phyloP scores from a whole-genome alignment of 176 grass and related monocot species.

The Canna indica region DNA sequence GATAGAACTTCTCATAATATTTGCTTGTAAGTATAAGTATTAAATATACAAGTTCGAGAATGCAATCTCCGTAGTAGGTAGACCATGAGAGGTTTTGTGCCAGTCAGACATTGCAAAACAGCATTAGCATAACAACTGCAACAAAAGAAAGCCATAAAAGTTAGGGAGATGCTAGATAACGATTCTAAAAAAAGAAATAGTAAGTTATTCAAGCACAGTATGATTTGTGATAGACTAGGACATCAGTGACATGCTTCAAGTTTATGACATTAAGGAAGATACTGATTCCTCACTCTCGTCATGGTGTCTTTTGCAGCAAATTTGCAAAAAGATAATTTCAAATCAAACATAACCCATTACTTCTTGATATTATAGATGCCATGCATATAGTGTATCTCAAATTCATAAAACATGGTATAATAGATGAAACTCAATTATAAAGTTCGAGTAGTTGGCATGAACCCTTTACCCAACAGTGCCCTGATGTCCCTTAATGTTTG shows the following conservation, averaged over 20 bases:
- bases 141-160: neutral
- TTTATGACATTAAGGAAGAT: neutral
- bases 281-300: neutral
- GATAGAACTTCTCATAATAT: neutral
- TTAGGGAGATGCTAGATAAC: neutral
- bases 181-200: neutral
- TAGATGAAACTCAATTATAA: too few relatives aligned
- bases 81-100: conserved; percentile 95
- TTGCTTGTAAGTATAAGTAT: neutral
- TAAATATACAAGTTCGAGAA: conserved; percentile 84
- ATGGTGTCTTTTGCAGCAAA: neutral
- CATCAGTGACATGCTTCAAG: neutral
- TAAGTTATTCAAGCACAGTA: neutral
- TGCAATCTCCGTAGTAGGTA: conserved; percentile 89
- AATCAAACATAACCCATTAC: neutral
- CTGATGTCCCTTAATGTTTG: too few relatives aligned
- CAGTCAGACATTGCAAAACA: conserved; percentile 95
- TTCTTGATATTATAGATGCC: neutral
- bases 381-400: neutral
- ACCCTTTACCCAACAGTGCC: too few relatives aligned
- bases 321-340: neutral
- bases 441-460: too few relatives aligned
- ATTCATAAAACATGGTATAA: too few relatives aligned
- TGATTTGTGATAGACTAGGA: neutral
- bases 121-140: conserved; percentile 99